These are phyloP conservation scores for Euphrasia confusa DNA, from an alignment of 257 asterid species.

Conservation along the genomic window DNA sequence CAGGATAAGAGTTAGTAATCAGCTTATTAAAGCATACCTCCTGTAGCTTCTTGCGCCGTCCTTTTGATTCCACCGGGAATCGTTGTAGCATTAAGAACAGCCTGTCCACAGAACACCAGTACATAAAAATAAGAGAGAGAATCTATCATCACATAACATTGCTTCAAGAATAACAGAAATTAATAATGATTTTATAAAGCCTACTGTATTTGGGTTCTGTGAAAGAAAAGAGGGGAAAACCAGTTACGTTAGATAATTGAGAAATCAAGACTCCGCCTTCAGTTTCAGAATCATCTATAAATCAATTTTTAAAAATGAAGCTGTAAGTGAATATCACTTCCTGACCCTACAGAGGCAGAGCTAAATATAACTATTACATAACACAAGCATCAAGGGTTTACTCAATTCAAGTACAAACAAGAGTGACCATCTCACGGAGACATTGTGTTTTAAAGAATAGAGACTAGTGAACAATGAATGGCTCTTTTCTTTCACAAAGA, in stretches of 20 bases:
- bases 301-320: neutral
- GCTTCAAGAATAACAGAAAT: constrained; percentile 1
- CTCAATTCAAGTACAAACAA: neutral
- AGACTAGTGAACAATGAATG: no score
- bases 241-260: neutral
- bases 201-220: neutral
- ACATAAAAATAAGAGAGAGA: constrained; percentile 13
- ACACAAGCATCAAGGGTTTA: neutral
- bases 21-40: constrained; percentile 48
- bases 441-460: no score
- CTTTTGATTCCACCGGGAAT: constrained; percentile 95
- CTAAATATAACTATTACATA: neutral
- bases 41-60: constrained; percentile 93
- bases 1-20: constrained; percentile 13
- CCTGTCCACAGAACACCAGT: constrained; percentile 38
- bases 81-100: constrained; percentile 85
- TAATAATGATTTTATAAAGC: neutral
- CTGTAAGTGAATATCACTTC: neutral
- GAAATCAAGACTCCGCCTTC: constrained; percentile 6
- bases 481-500: no score
- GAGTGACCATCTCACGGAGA: neutral
- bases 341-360: neutral
- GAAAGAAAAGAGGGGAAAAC: neutral
- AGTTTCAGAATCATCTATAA: constrained; percentile 1
- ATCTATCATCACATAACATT: constrained; percentile 1